Percentiles rank a stretch among this genome's conserved stretches.
These are phyloP conservation scores for Angophora floribunda DNA, from an alignment of 345 rosid genomes.

Conservation along the genomic window DNA sequence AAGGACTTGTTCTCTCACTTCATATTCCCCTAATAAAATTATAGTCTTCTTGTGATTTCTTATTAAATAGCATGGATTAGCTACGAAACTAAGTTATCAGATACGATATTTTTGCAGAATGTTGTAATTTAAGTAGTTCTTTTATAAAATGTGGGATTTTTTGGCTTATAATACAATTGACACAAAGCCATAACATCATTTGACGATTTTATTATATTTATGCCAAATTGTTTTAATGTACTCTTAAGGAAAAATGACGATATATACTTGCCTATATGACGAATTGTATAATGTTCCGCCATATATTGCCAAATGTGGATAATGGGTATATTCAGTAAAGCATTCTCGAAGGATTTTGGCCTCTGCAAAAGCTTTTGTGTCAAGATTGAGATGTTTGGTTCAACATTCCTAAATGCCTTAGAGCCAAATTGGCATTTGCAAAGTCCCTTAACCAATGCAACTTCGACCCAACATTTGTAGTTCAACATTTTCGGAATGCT, in stretches of 20 bases:
- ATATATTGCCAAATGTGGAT: no score
- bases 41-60: neutral
- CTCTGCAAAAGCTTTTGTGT: neutral
- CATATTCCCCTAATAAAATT: neutral
- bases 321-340: no score
- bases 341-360: neutral
- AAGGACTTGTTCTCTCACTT: neutral
- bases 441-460: neutral
- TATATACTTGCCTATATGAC: no score
- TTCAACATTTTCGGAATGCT: neutral
- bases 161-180: neutral
- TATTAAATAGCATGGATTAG: neutral
- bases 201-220: neutral
- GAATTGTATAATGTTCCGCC: neutral
- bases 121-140: neutral
- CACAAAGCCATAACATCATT: neutral
- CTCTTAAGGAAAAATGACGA: neutral
- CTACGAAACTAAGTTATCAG: neutral
- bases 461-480: fast-evolving
- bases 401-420: fast-evolving
- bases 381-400: neutral
- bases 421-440: neutral
- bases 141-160: neutral
- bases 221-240: neutral
- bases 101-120: neutral